Conservation (phyloP, 2,329 filamentous ascomycete genomes). For the Elsinoe perseae region DNA sequence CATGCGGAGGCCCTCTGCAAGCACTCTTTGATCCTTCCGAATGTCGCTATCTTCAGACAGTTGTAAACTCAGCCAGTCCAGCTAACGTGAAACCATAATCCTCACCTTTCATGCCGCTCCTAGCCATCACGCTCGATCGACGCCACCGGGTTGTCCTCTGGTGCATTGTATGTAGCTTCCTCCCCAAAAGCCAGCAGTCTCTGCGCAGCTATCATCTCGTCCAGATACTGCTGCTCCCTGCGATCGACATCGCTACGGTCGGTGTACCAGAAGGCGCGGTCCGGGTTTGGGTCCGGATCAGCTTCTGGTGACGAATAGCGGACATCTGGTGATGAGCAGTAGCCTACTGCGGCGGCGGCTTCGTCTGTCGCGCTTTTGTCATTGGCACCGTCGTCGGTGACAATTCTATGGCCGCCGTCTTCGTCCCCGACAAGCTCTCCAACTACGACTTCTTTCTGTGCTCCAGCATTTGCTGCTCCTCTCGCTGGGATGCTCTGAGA, state of each 20-base stretch:
- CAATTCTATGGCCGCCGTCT: not conserved
- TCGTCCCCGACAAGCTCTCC: not conserved
- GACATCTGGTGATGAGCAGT: not conserved
- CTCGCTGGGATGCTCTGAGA: not conserved
- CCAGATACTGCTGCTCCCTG: not conserved
- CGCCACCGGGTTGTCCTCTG: not conserved
- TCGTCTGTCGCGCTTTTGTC: not conserved
- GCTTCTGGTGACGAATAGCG: not conserved
- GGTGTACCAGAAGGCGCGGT: not conserved
- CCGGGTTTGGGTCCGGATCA: not conserved
- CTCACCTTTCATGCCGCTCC: not conserved
- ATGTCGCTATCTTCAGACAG: too few relatives aligned
- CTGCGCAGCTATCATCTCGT: not conserved
- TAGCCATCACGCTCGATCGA: not conserved
- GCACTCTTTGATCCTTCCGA: too few relatives aligned
- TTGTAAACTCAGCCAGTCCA: too few relatives aligned
- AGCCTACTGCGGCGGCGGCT: not conserved
- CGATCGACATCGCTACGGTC: not conserved
- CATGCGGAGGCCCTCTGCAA: too few relatives aligned
- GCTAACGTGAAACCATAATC: too few relatives aligned
- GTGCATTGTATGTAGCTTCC: not conserved
- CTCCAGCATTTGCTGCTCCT: not conserved
- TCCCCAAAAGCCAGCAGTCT: not conserved
- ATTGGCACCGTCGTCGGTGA: not conserved
- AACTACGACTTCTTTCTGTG: not conserved